phyloP scores from a whole-genome alignment of 192 early-diverging fungal species.

The Endogone sp. region DNA sequence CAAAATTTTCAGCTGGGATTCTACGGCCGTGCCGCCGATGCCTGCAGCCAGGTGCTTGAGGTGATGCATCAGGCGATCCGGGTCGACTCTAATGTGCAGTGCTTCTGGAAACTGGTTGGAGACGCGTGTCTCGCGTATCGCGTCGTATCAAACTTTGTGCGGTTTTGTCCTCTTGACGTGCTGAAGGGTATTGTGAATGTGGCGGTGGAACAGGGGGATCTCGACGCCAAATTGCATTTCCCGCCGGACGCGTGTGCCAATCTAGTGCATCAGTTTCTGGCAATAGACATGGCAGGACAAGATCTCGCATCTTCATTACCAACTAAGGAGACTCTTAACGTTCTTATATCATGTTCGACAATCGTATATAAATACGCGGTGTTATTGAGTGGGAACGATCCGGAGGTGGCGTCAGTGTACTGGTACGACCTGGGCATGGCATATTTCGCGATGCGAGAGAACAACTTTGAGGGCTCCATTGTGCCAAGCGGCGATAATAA shows the following conservation, averaged over 20 bases:
- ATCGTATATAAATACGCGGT: slow-evolving; percentile 51
- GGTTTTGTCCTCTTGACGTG: slow-evolving; percentile 24
- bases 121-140: slow-evolving; percentile 49
- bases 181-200: slow-evolving; percentile 22
- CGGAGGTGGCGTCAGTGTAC: slow-evolving; percentile 29
- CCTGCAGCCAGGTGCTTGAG: slow-evolving; percentile 40
- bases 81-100: slow-evolving; percentile 26
- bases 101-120: slow-evolving; percentile 59
- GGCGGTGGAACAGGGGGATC: neutral
- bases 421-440: slow-evolving; percentile 52
- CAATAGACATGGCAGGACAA: slow-evolving; percentile 5
- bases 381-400: slow-evolving; percentile 34
- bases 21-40: slow-evolving; percentile 62
- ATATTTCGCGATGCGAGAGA: slow-evolving; percentile 37
- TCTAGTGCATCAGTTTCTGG: slow-evolving; percentile 19
- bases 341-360: slow-evolving; percentile 40
- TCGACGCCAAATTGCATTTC: slow-evolving; percentile 36
- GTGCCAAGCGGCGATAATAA: neutral
- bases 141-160: slow-evolving; percentile 41
- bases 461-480: slow-evolving; percentile 9
- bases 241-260: slow-evolving; percentile 14
- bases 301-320: slow-evolving; percentile 24
- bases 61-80: slow-evolving; percentile 19
- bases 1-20: slow-evolving; percentile 57
- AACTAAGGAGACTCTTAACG: slow-evolving; percentile 28